Percentiles rank a stretch among this genome's conserved stretches.
Conservation (phyloP, 129 eudicot species). For the Gnaphalium uliginosum region DNA sequence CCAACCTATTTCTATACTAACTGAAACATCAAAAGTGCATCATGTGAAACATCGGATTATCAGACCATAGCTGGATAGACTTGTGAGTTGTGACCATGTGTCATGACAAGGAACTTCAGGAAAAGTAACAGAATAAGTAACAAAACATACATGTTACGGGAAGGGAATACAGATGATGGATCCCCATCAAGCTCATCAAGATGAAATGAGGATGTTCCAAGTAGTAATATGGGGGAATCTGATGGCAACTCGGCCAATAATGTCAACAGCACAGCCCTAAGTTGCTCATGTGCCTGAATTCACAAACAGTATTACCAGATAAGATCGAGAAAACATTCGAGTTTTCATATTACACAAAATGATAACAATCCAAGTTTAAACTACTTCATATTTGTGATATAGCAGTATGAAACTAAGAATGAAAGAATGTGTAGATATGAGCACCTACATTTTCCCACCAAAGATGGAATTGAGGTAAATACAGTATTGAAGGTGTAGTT, state of each 20-base stretch:
- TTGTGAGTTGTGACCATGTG: not conserved
- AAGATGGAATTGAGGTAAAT: constrained; percentile 88
- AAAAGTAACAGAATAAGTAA: constrained; percentile 12
- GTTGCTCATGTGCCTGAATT: constrained; percentile 89
- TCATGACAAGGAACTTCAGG: not conserved
- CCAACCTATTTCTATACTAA: not conserved
- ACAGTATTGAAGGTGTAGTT: constrained; percentile 90
- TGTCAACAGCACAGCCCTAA: constrained; percentile 82
- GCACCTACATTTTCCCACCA: constrained; percentile 96
- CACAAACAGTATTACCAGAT: constrained; percentile 13
- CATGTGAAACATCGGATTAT: not conserved
- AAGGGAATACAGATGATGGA: constrained; percentile 56
- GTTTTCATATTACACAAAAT: not conserved
- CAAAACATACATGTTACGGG: constrained; percentile 58
- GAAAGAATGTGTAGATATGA: constrained; percentile 13
- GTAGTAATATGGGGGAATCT: constrained; percentile 70
- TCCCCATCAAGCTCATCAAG: constrained; percentile 57
- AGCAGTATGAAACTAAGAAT: constrained; percentile 11
- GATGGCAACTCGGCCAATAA: constrained; percentile 92
- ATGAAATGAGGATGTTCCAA: constrained; percentile 70
- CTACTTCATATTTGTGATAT: not conserved
- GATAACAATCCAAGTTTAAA: not conserved
- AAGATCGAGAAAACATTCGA: constrained; percentile 17
- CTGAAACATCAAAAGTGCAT: not conserved
- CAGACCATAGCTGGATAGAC: not conserved